A percentile compares a stretch with the other conserved stretches of the same genome.
Conservation (phyloP, 1,284 basidiomycete genomes). For the Pterula multifida region DNA sequence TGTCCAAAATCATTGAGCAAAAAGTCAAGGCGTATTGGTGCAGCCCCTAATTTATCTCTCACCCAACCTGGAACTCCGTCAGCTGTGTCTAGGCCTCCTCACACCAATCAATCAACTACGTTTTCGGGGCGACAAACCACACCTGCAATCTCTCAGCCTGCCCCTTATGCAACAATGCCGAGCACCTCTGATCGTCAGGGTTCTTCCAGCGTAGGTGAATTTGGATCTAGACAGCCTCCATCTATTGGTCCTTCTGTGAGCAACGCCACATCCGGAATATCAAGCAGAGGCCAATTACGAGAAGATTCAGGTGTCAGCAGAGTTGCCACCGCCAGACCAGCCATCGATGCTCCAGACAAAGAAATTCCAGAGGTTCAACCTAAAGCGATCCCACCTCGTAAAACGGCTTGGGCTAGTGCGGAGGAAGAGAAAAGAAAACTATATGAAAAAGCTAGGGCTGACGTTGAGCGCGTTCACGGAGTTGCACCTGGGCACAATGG, state of each 20-base stretch:
- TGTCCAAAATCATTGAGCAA: slow-evolving; percentile 1
- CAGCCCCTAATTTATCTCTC: slow-evolving; percentile 50
- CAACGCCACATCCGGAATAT: slow-evolving; percentile 3
- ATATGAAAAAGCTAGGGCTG: slow-evolving; percentile 53
- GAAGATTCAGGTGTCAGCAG: slow-evolving; percentile 4
- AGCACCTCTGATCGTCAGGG: slow-evolving; percentile 1
- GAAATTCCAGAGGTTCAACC: slow-evolving; percentile 5
- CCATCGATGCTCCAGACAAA: slow-evolving; percentile 8
- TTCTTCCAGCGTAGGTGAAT: background rate
- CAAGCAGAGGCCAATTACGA: slow-evolving; percentile 6
- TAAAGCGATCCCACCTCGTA: background rate
- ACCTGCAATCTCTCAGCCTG: slow-evolving; percentile 9
- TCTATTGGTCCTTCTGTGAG: background rate
- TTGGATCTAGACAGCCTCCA: background rate
- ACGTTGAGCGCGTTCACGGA: slow-evolving; percentile 47
- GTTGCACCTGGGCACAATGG: slow-evolving; percentile 17
- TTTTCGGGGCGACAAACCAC: slow-evolving; percentile 13
- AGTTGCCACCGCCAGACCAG: slow-evolving; percentile 11
- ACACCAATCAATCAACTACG: slow-evolving; percentile 10
- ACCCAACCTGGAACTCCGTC: slow-evolving; percentile 14
- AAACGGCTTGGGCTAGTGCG: slow-evolving; percentile 34
- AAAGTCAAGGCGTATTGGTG: slow-evolving; percentile 50
- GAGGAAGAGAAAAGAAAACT: slow-evolving; percentile 56
- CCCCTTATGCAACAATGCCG: slow-evolving; percentile 12
- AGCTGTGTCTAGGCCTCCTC: slow-evolving; percentile 9